Conservation (phyloP, 805 yeast species). For the Hyphopichia homilentoma region DNA sequence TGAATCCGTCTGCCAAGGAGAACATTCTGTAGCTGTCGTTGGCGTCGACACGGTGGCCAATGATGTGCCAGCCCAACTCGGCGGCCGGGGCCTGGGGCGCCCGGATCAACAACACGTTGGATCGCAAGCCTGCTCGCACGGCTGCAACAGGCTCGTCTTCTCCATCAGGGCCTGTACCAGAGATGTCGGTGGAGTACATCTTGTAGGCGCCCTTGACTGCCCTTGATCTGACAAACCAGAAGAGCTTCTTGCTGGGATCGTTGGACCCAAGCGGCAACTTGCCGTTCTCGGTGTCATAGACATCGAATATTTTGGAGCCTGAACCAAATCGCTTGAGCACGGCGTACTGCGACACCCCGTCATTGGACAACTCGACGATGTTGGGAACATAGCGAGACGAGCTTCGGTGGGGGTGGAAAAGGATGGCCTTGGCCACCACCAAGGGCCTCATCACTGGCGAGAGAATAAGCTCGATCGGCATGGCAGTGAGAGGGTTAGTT, state of each 20-base stretch:
- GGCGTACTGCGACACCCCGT: constrained; percentile 38
- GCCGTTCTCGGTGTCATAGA: constrained; percentile 43
- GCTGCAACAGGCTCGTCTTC: constrained; percentile 58
- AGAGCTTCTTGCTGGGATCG: constrained; percentile 42
- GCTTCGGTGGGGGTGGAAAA: constrained; percentile 54
- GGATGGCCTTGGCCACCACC: constrained; percentile 49
- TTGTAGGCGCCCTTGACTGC: constrained; percentile 66
- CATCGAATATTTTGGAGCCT: constrained; percentile 56
- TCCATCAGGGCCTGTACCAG: constrained; percentile 43
- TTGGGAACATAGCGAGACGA: constrained; percentile 55
- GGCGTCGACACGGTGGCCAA: constrained; percentile 59
- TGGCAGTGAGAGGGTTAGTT: constrained; percentile 15
- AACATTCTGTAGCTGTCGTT: constrained; percentile 58
- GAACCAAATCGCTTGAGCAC: constrained; percentile 57
- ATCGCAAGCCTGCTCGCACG: constrained; percentile 56
- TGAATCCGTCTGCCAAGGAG: constrained; percentile 54
- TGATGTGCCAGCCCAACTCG: constrained; percentile 63
- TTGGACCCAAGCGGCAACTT: constrained; percentile 35
- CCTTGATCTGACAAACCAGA: constrained; percentile 57
- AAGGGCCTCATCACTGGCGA: constrained; percentile 61
- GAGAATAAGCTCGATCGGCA: constrained; percentile 59
- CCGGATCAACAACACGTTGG: constrained; percentile 53
- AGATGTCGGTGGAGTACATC: constrained; percentile 43
- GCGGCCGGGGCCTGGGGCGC: constrained; percentile 47
- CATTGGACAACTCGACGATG: constrained; percentile 41